Percentiles rank a stretch among this genome's conserved stretches.
phyloP scores from a whole-genome alignment of 2,329 filamentous ascomycete species.

The Chaetomium strumarium region DNA sequence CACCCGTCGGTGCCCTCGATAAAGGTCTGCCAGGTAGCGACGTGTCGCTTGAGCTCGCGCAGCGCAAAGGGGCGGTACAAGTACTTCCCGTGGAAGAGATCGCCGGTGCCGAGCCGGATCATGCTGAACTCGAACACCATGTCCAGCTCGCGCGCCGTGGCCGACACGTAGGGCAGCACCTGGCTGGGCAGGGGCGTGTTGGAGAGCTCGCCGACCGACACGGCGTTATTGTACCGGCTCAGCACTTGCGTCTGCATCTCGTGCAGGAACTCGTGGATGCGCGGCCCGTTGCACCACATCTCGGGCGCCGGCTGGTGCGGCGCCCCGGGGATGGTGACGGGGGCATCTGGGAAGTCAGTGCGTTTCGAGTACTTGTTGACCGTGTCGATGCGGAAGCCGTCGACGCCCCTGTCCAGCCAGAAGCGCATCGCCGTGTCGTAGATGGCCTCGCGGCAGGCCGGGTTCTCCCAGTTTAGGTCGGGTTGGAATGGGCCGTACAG shows the following conservation, averaged over 20 bases:
- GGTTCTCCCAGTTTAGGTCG: slow-evolving; percentile 50
- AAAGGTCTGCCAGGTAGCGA: slow-evolving; percentile 38
- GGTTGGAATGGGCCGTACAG: slow-evolving; percentile 54
- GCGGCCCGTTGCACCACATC: slow-evolving; percentile 60
- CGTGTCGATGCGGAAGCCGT: slow-evolving; percentile 69
- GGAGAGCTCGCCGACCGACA: slow-evolving; percentile 66
- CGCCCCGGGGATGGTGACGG: slow-evolving; percentile 41
- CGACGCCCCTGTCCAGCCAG: slow-evolving; percentile 69
- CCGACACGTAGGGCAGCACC: slow-evolving; percentile 42
- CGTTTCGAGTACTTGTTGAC: slow-evolving; percentile 68
- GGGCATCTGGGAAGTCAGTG: slow-evolving; percentile 49
- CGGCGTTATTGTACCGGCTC: slow-evolving; percentile 49
- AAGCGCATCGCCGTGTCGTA: slow-evolving; percentile 69
- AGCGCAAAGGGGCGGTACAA: slow-evolving; percentile 23
- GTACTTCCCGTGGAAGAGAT: slow-evolving; percentile 33
- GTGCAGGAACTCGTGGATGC: slow-evolving; percentile 60
- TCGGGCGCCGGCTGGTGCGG: slow-evolving; percentile 46
- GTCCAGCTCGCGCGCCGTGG: slow-evolving; percentile 29
- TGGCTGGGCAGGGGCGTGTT: slow-evolving; percentile 50
- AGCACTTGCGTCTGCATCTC: slow-evolving; percentile 59
- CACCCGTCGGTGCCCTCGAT: slow-evolving; percentile 44
- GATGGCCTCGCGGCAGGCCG: slow-evolving; percentile 59
- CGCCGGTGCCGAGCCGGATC: slow-evolving; percentile 52
- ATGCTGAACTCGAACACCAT: slow-evolving; percentile 64
- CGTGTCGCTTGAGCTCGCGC: slow-evolving; percentile 41